A percentile compares a stretch with the other conserved stretches of the same genome.
Evolutionary conservation across 805 yeast genomes (phyloP).

Genomic region (Nakazawaea pomicola): DNA sequence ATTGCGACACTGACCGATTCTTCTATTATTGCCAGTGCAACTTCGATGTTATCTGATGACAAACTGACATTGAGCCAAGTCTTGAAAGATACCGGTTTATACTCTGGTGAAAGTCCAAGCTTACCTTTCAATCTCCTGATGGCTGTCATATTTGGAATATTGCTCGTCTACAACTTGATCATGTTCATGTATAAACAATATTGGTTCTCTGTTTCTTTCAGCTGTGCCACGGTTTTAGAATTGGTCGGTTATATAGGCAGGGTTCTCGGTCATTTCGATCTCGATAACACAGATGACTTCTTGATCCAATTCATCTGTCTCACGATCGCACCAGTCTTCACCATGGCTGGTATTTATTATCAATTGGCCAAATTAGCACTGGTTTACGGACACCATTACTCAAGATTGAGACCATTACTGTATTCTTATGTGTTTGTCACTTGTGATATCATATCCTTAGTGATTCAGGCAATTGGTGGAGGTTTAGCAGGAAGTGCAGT

Average conservation of each 20-base stretch:
- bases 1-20: conserved; percentile 33
- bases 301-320: conserved; percentile 62
- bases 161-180: conserved; percentile 37
- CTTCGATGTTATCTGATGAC: conserved; percentile 15
- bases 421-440: conserved; percentile 61
- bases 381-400: conserved; percentile 51
- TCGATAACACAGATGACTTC: conserved; percentile 34
- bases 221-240: conserved; percentile 57
- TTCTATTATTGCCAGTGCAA: conserved; percentile 16
- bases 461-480: conserved; percentile 74
- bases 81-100: conserved; percentile 4
- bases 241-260: conserved; percentile 67
- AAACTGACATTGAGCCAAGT: background rate
- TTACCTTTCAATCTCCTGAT: conserved; percentile 55
- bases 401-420: conserved; percentile 48
- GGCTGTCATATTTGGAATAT: conserved; percentile 46
- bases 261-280: conserved; percentile 35
- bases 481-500: conserved; percentile 55
- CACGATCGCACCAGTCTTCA: conserved; percentile 77
- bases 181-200: conserved; percentile 46
- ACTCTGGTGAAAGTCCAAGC: conserved; percentile 40
- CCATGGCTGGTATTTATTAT: conserved; percentile 79
- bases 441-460: conserved; percentile 60
- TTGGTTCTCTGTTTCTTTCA: conserved; percentile 62
- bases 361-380: conserved; percentile 62